These are phyloP conservation scores for Pichia scutulata DNA, from an alignment of 805 yeast genomes.

Conservation along the genomic window DNA sequence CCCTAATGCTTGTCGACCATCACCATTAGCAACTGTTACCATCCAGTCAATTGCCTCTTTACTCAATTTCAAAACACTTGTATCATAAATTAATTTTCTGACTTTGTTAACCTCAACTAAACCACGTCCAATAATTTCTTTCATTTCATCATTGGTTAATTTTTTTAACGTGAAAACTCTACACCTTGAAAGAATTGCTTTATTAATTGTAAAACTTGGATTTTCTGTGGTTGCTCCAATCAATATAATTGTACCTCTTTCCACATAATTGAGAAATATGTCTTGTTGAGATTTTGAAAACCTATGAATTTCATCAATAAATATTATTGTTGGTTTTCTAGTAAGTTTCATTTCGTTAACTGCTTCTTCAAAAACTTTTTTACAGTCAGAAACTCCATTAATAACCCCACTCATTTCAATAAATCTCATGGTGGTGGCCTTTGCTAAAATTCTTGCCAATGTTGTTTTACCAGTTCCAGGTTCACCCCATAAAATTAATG, in stretches of 20 bases:
- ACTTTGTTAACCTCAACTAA: constrained; percentile 50
- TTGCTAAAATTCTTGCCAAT: constrained; percentile 49
- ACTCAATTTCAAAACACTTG: constrained; percentile 44
- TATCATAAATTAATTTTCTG: constrained; percentile 43
- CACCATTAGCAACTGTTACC: constrained; percentile 76
- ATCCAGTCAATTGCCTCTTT: constrained; percentile 58
- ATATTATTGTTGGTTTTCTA: constrained; percentile 56
- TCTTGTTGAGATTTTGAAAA: constrained; percentile 86
- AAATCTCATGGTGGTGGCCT: constrained; percentile 46
- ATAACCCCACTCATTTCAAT: constrained; percentile 83
- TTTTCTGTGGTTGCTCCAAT: constrained; percentile 98
- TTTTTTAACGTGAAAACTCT: constrained; percentile 64
- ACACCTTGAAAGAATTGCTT: constrained; percentile 80
- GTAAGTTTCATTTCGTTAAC: constrained; percentile 37
- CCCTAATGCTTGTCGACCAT: constrained; percentile 78
- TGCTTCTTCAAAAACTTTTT: constrained; percentile 50
- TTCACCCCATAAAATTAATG: constrained; percentile 89
- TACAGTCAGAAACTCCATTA: constrained; percentile 58
- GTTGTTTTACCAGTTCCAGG: constrained; percentile 96
- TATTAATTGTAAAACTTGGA: constrained; percentile 73
- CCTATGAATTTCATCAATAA: constrained; percentile 90
- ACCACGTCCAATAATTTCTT: constrained; percentile 49
- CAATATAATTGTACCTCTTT: constrained; percentile 69
- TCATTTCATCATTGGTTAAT: constrained; percentile 42
- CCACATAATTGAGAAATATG: constrained; percentile 73